Percentiles rank a stretch among this genome's conserved stretches.
These are phyloP conservation scores for Mycena maculata DNA, from an alignment of 768 basidiomycete genomes.

Conservation along the genomic window DNA sequence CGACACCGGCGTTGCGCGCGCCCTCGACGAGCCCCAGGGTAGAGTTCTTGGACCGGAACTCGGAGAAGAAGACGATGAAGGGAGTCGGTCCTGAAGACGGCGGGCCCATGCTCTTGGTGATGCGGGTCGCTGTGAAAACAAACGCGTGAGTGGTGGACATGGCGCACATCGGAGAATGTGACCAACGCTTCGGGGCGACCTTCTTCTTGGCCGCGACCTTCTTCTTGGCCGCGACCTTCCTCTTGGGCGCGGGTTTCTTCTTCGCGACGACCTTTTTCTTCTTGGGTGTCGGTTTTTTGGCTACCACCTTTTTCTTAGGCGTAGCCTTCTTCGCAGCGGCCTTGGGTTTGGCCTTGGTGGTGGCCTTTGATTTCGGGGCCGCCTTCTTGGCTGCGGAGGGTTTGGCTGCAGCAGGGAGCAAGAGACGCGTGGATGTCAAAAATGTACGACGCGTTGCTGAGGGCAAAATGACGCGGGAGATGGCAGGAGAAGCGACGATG, in stretches of 20 bases:
- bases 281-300: not conserved
- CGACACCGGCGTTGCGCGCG: not conserved
- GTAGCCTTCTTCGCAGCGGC: not conserved
- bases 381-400: not conserved
- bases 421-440: slow-evolving; percentile 10
- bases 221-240: slow-evolving; percentile 17
- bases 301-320: not conserved
- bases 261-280: slow-evolving; percentile 13
- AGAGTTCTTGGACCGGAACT: not conserved
- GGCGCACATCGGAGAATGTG: not conserved
- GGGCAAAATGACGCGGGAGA: not conserved
- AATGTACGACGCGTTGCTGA: slow-evolving; percentile 21
- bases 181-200: slow-evolving; percentile 3
- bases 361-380: not conserved
- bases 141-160: not conserved
- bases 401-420: not conserved
- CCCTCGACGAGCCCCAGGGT: not conserved
- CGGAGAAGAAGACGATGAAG: not conserved
- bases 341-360: not conserved
- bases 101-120: slow-evolving; percentile 18
- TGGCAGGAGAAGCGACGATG: not conserved
- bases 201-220: not conserved
- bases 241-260: slow-evolving; percentile 23
- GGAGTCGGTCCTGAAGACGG: not conserved
- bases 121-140: not conserved